These are phyloP conservation scores for Larix kaempferi DNA, from an alignment of 75 land plant genomes.

Conservation along the genomic window DNA sequence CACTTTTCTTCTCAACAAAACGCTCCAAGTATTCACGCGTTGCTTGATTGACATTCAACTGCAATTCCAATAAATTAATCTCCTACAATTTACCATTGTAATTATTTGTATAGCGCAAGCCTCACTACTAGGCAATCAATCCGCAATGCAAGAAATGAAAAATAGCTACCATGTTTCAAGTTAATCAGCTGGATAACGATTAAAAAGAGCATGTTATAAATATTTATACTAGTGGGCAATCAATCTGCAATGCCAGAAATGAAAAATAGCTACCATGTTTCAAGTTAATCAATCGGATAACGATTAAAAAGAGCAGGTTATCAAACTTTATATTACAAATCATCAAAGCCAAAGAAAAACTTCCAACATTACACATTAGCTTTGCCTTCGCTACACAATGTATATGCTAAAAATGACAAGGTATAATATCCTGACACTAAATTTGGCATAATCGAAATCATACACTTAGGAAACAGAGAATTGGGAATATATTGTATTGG, in stretches of 20 bases:
- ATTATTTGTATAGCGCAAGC: not conserved
- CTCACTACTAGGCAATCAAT: not conserved
- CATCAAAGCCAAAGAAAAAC: too few relatives aligned
- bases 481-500: too few relatives aligned
- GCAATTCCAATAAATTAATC: conserved; percentile 8
- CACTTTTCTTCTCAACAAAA: conserved; percentile 82
- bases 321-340: too few relatives aligned
- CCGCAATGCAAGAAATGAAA: not conserved
- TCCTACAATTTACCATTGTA: not conserved
- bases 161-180: not conserved
- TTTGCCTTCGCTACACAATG: not conserved
- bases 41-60: conserved; percentile 91
- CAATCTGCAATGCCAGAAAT: not conserved
- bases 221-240: not conserved
- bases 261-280: not conserved
- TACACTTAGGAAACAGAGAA: too few relatives aligned
- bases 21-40: conserved; percentile 85
- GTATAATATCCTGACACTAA: too few relatives aligned
- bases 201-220: not conserved
- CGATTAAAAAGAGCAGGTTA: not conserved
- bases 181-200: too few relatives aligned
- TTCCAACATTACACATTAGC: not conserved
- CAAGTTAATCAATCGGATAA: too few relatives aligned
- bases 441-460: too few relatives aligned
- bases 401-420: not conserved